Base-by-base conservation (phyloP, 2,329 filamentous ascomycete species). In the Clarireedia monteithiana region DNA sequence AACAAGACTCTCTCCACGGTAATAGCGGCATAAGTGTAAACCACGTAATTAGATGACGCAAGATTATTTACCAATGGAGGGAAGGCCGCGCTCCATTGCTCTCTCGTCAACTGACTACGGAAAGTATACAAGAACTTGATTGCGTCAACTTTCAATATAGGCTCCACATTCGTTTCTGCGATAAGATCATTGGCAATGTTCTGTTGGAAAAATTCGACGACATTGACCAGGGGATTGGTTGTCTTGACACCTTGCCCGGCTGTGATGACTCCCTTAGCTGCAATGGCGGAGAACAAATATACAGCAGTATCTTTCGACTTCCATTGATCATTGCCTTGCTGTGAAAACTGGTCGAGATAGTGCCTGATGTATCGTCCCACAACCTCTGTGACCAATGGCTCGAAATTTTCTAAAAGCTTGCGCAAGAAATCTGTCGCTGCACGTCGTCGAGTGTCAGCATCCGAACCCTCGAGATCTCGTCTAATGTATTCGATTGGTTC, bases 121-220 rank as follows among this genome's bases (percentile, higher is more conserved):
- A 99, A 99, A 46, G 88, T 89, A 77, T 99, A 96, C 40, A 99
- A 81, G 70, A 91, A 99, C 72, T 97, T 99, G 78, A 99, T 96
- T 17, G 92, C 92, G 71, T 97, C 94, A 15, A 99, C 92, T 75
- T 96, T 95, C 64, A 96, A 79, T 58, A 99, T 91, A 7, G 91
- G 87, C 64, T 95, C 82, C 1, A 87, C 81, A 2, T 79, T 80
- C 30, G 80, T 76, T 36, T 82, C 77, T n/a, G 81, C 78, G 59
- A 95, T 77, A 42, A 99, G 77, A 70, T 99, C 94, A n/a, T 84
- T 80, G 10, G 92, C 92, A 66, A 99, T 87, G 70, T 97, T 83
- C 60, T 88, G 88, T 69, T 95, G 87, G 76, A 99, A 97, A 73
- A 96, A 99, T 48, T 95, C 88, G 24, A 96, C 85, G 26, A 99